Percentiles rank a stretch among this genome's conserved stretches.
Conservation (phyloP, 129 eudicot genomes). For the Lonicera japonica region DNA sequence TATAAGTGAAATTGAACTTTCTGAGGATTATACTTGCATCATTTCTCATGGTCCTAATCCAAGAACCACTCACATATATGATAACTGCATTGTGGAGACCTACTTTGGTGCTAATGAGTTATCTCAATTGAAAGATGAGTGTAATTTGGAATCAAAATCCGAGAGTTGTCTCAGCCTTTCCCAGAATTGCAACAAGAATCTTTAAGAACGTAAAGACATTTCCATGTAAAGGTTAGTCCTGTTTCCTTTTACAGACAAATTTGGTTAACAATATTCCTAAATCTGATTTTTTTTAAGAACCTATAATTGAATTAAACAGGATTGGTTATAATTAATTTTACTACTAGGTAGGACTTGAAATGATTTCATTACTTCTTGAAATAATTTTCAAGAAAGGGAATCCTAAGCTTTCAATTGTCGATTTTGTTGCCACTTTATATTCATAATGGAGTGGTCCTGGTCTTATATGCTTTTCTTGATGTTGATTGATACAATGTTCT, state of each 20-base stretch:
- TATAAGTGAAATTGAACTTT: slow-evolving; percentile 78
- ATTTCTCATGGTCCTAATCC: slow-evolving; percentile 93
- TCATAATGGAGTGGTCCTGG: background rate
- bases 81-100: slow-evolving; percentile 76
- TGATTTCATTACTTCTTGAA: background rate
- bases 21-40: slow-evolving; percentile 93
- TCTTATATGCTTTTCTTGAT: no score
- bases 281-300: background rate
- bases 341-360: background rate
- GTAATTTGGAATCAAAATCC: slow-evolving; percentile 19
- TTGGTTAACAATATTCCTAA: background rate
- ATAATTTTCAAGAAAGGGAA: background rate
- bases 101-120: slow-evolving; percentile 45
- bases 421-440: background rate
- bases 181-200: slow-evolving; percentile 58
- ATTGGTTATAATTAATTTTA: background rate
- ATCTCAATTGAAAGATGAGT: slow-evolving; percentile 14
- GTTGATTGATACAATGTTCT: no score
- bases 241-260: background rate
- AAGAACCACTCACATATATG: slow-evolving; percentile 76
- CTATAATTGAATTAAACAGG: background rate
- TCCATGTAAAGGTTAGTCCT: slow-evolving; percentile 66
- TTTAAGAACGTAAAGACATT: slow-evolving; percentile 61
- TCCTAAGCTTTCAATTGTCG: background rate
- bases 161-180: slow-evolving; percentile 45